phyloP scores from a whole-genome alignment of 768 basidiomycete genomes.

The Trametes coccinea region DNA sequence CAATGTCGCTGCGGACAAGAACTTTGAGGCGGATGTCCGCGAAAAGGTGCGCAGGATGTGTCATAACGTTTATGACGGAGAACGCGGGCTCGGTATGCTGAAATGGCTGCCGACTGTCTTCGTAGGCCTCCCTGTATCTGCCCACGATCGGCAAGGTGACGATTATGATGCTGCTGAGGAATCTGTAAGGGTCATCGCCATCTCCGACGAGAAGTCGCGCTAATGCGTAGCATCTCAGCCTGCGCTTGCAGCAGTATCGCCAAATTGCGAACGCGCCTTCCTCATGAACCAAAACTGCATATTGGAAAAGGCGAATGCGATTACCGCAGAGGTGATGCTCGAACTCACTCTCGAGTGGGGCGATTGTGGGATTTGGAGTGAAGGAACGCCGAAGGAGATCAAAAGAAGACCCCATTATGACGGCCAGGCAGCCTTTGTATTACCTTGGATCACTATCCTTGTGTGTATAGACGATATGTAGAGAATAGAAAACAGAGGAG shows the following conservation, averaged over 20 bases:
- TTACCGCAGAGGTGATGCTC: too few species aligned
- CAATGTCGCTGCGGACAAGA: conserved; percentile 94
- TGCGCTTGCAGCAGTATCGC: conserved; percentile 59
- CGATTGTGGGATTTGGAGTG: too few species aligned
- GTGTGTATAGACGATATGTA: conserved; percentile 10
- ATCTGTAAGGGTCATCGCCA: conserved; percentile 60
- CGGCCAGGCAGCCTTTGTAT: conserved; percentile 7
- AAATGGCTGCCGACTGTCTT: neutral
- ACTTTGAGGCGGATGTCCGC: conserved; percentile 90
- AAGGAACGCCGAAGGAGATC: neutral
- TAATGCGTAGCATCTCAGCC: conserved; percentile 32
- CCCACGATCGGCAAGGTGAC: conserved; percentile 98
- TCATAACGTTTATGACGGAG: neutral
- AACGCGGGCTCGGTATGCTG: neutral
- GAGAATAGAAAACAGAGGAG: conserved; percentile 1
- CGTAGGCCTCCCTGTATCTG: conserved; percentile 90
- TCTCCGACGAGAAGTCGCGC: neutral
- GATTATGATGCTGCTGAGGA: conserved; percentile 95
- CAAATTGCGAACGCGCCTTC: conserved; percentile 22
- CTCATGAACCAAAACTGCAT: neutral
- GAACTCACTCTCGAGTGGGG: too few species aligned
- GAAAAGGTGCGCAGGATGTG: conserved; percentile 67
- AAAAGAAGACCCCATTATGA: conserved; percentile 8
- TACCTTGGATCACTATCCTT: conserved; percentile 12
- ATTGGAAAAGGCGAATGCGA: too few species aligned